These are phyloP conservation scores for Hypoxylon trugodes DNA, from an alignment of 495 filamentous ascomycete genomes.

Conservation along the genomic window DNA sequence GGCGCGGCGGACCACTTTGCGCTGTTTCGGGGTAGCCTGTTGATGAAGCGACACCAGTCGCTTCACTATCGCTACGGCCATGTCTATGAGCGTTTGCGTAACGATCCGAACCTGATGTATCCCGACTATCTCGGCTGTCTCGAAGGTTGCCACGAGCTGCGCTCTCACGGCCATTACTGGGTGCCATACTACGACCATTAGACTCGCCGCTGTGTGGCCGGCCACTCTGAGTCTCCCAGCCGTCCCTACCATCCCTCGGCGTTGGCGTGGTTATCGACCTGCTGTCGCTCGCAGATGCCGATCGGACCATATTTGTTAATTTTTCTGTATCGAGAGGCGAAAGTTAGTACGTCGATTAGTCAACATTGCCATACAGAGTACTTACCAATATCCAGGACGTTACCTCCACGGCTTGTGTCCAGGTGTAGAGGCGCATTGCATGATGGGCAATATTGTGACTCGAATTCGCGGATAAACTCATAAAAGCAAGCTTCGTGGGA, in stretches of 20 bases:
- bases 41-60: conserved; percentile 76
- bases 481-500: conserved; percentile 99
- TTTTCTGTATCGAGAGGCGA: conserved; percentile 71
- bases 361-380: conserved; percentile 14
- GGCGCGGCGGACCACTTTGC: conserved; percentile 66
- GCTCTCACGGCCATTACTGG: conserved; percentile 45
- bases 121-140: conserved; percentile 70
- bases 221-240: conserved; percentile 59
- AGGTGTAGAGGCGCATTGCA: conserved; percentile 93
- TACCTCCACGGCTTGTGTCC: conserved; percentile 94
- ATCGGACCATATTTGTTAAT: conserved; percentile 92
- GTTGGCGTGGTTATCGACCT: conserved; percentile 61
- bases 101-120: conserved; percentile 66
- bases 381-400: conserved; percentile 93
- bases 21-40: conserved; percentile 77
- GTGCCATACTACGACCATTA: conserved; percentile 47
- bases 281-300: conserved; percentile 73
- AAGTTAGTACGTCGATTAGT: conserved; percentile 22
- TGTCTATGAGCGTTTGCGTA: conserved; percentile 72
- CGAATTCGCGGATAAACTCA: conserved; percentile 95
- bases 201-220: conserved; percentile 61
- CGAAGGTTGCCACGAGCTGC: conserved; percentile 50
- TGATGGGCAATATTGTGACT: conserved; percentile 93
- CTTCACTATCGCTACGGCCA: conserved; percentile 73
- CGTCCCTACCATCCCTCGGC: conserved; percentile 56